A percentile compares a stretch with the other conserved stretches of the same genome.
Conservation (phyloP, 768 basidiomycete species). For the Rhodotorula babjevae region DNA sequence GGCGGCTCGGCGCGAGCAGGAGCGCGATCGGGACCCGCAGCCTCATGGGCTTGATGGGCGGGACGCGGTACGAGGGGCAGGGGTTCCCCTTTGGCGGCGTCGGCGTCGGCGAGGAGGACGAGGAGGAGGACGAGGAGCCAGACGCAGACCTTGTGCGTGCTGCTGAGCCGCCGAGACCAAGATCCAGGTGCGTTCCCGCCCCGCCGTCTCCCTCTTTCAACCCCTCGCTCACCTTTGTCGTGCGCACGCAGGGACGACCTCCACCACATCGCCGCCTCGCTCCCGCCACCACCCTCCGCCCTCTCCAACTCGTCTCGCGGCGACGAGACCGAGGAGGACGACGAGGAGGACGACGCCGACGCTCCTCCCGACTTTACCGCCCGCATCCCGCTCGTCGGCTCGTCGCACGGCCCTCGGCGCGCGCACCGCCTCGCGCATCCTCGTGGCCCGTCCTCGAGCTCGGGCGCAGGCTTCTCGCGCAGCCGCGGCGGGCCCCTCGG, state of each 20-base stretch:
- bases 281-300: conserved; percentile 21
- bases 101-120: conserved; percentile 1
- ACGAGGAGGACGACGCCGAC: conserved; percentile 23
- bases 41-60: conserved; percentile 34
- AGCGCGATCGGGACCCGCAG: conserved; percentile 24
- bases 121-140: conserved; percentile 7
- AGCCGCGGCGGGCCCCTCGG: not conserved
- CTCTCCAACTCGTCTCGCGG: not conserved
- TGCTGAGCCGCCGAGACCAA: not conserved
- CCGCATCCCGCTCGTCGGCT: conserved; percentile 12
- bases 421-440: not conserved
- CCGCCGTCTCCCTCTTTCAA: not conserved
- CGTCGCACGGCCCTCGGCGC: not conserved
- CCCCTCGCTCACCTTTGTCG: no score
- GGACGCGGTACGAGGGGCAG: conserved; percentile 20
- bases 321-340: conserved; percentile 9
- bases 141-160: no score
- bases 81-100: not conserved
- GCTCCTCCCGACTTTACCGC: conserved; percentile 35
- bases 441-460: not conserved
- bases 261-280: conserved; percentile 5
- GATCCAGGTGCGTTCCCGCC: not conserved
- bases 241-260: not conserved
- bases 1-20: not conserved
- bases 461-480: not conserved